phyloP scores from a whole-genome alignment of 139 green algal genomes.

The Chlorella vulgaris region DNA sequence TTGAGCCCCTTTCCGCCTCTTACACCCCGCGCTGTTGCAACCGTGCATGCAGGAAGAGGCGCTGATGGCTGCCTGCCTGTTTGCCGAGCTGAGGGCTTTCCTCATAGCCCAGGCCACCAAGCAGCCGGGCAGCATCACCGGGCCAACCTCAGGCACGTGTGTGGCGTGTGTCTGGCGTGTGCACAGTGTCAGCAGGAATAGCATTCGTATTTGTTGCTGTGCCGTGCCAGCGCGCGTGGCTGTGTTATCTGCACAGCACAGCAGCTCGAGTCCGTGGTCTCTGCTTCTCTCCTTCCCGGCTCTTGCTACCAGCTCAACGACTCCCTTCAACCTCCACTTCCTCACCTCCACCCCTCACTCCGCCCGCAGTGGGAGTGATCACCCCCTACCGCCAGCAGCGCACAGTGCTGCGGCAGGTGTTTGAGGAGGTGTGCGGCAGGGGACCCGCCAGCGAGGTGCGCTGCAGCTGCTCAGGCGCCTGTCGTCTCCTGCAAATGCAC shows the following conservation, averaged over 20 bases:
- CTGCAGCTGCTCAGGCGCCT: not conserved
- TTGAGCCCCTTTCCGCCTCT: no score
- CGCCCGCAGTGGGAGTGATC: conserved; percentile 74
- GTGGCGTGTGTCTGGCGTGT: no score
- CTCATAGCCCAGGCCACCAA: conserved; percentile 29
- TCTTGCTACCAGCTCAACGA: no score
- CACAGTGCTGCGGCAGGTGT: conserved; percentile 62
- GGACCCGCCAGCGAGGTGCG: conserved; percentile 36
- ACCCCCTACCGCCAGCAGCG: conserved; percentile 88
- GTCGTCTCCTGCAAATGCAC: no score
- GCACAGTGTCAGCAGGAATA: no score
- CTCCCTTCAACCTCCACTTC: no score
- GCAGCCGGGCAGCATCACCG: conserved; percentile 9
- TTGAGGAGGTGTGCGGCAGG: conserved; percentile 58
- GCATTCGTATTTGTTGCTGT: no score
- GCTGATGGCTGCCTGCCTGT: conserved; percentile 74
- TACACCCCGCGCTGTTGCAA: not conserved
- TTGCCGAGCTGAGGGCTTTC: conserved; percentile 61
- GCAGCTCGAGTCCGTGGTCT: no score
- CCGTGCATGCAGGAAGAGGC: conserved; percentile 63
- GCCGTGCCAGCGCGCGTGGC: not conserved
- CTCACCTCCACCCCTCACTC: no score
- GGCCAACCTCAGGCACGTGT: conserved; percentile 22
- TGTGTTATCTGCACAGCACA: no score
- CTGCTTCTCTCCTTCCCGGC: no score